phyloP scores from a whole-genome alignment of 257 asterid genomes.

The Lycium barbarum region DNA sequence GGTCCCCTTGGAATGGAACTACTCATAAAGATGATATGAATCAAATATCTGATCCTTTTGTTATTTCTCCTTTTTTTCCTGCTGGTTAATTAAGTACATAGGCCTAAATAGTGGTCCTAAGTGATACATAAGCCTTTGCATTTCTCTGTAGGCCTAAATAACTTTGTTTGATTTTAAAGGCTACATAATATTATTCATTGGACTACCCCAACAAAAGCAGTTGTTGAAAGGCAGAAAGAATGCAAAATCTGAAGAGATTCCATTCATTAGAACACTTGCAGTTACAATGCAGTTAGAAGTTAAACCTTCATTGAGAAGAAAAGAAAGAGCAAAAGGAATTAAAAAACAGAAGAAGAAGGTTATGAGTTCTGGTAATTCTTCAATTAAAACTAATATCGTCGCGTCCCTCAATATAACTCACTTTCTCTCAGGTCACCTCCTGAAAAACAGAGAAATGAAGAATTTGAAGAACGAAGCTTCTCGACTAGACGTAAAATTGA shows the following conservation, averaged over 20 bases:
- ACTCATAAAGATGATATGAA: slow-evolving; percentile 41
- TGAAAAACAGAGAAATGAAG: background rate
- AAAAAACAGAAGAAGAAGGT: background rate
- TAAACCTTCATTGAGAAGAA: too few relatives aligned
- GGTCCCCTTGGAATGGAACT: slow-evolving; percentile 29
- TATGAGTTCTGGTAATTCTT: too few relatives aligned
- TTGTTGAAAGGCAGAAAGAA: background rate
- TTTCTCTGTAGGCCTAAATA: slow-evolving; percentile 9
- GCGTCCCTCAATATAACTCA: too few relatives aligned
- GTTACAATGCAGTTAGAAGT: too few relatives aligned
- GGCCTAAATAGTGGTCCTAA: too few relatives aligned
- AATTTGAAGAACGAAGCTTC: background rate
- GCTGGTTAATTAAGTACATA: background rate
- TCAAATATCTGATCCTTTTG: slow-evolving; percentile 40
- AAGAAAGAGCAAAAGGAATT: background rate
- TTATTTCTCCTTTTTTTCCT: background rate
- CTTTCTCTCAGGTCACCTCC: background rate
- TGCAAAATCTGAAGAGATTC: too few relatives aligned
- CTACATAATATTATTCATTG: background rate
- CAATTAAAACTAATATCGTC: too few relatives aligned
- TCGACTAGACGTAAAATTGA: background rate
- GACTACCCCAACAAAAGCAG: background rate
- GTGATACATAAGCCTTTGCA: too few relatives aligned
- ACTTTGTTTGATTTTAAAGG: background rate
- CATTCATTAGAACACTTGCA: too few relatives aligned